Evolutionary conservation across 257 asterid genomes (phyloP).

Genomic region (Solanum medicagineum): DNA sequence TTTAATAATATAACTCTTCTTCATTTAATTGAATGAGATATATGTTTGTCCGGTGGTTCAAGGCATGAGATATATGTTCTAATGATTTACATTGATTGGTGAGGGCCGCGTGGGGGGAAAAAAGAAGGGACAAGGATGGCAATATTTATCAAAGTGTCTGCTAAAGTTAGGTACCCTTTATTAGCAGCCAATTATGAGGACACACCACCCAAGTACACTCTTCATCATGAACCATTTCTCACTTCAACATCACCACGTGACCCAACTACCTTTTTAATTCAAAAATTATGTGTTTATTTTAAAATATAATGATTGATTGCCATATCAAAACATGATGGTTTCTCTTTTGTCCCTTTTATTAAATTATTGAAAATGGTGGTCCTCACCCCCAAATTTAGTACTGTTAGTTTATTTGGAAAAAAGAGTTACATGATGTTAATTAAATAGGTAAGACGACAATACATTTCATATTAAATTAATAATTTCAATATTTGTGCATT

Average conservation of each 20-base stretch:
- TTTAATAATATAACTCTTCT: no score
- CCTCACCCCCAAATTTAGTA: background rate
- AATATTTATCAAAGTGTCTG: conserved; percentile 40
- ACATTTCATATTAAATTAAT: no score
- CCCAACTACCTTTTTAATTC: background rate
- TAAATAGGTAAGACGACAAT: no score
- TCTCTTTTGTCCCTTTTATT: background rate
- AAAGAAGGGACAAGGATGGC: background rate
- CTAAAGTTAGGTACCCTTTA: conserved; percentile 39
- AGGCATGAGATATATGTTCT: background rate
- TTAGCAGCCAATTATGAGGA: conserved; percentile 54
- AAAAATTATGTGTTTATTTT: no score
- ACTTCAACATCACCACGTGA: conserved; percentile 2
- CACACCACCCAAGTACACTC: conserved; percentile 50
- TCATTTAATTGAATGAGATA: no score
- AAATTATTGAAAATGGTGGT: background rate
- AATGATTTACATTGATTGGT: conserved; percentile 19
- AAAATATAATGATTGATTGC: background rate
- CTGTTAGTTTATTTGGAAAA: background rate
- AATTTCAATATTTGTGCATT: background rate
- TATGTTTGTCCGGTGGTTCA: no score
- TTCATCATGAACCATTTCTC: background rate
- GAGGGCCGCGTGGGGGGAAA: conserved; percentile 2
- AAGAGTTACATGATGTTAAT: no score
- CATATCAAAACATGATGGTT: background rate